Evolutionary conservation across 2,329 filamentous ascomycete species (phyloP).

Genomic region (Aspergillus luchuensis): DNA sequence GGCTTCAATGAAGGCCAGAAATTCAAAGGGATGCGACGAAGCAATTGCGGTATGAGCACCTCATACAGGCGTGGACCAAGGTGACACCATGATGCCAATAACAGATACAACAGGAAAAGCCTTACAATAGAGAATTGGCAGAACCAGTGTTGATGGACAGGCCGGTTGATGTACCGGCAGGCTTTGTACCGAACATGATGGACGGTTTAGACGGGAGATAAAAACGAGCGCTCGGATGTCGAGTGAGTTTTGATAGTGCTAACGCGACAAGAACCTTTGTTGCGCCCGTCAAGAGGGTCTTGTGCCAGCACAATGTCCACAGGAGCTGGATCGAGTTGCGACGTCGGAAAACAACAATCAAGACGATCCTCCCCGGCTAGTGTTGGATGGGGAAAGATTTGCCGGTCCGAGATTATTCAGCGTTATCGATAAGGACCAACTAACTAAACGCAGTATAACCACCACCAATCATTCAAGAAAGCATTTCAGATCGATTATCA

Average conservation of each 20-base stretch:
- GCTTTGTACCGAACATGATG: constrained; percentile 42
- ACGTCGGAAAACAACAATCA: constrained; percentile 5
- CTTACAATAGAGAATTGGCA: constrained; percentile 52
- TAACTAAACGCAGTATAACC: background rate
- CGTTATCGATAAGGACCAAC: background rate
- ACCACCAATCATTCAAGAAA: background rate
- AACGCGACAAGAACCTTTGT: background rate
- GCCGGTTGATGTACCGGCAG: constrained; percentile 35
- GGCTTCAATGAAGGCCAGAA: background rate
- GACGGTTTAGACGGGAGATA: background rate
- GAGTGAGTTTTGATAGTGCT: background rate
- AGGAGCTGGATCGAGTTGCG: constrained; percentile 1
- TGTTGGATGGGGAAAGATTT: constrained; percentile 21
- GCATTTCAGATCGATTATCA: background rate
- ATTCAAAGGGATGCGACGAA: background rate
- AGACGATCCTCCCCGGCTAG: constrained; percentile 6
- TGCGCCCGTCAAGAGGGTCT: constrained; percentile 1
- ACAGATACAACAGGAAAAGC: constrained; percentile 12
- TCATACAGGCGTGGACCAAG: background rate
- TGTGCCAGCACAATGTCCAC: constrained; percentile 6
- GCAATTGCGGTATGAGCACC: background rate
- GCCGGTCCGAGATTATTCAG: constrained; percentile 16
- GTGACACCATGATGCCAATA: background rate
- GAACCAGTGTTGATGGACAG: constrained; percentile 58
- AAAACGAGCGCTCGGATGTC: background rate